Conservation (phyloP, 2,329 filamentous ascomycete genomes). For the Pseudogymnoascus pannorum region DNA sequence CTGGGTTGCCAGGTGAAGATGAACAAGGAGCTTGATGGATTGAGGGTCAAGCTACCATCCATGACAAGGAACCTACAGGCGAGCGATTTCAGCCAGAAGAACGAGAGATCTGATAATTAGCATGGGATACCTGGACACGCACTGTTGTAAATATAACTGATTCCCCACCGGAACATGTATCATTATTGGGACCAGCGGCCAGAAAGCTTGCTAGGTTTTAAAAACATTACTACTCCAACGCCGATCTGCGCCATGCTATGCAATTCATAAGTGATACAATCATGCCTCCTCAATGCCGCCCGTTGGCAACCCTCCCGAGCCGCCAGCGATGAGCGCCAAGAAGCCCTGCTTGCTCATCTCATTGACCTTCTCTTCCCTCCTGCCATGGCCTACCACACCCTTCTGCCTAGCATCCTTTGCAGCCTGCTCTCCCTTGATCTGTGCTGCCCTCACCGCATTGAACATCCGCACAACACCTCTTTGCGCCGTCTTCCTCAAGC, state of each 20-base stretch:
- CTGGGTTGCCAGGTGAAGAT: constrained; percentile 58
- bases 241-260: constrained; percentile 10
- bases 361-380: constrained; percentile 79
- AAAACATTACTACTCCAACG: constrained; percentile 6
- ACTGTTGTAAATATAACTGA: constrained; percentile 1
- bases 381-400: constrained; percentile 69
- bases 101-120: constrained; percentile 15
- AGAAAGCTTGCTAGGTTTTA: constrained; percentile 1
- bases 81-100: constrained; percentile 67
- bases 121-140: constrained; percentile 8
- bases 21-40: constrained; percentile 79
- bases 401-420: constrained; percentile 61
- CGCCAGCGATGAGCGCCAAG: constrained; percentile 74
- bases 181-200: neutral
- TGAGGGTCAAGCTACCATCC: constrained; percentile 75
- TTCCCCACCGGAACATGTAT: neutral
- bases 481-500: constrained; percentile 79
- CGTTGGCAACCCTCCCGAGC: constrained; percentile 53
- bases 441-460: constrained; percentile 87
- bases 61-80: constrained; percentile 97
- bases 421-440: constrained; percentile 78
- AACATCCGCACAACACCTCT: constrained; percentile 93
- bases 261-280: constrained; percentile 11
- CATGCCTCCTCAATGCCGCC: constrained; percentile 50
- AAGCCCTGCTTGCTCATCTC: constrained; percentile 98